These are phyloP conservation scores for Neospora caninum DNA, from an alignment of 169 alveolate genomes.

Conservation along the genomic window DNA sequence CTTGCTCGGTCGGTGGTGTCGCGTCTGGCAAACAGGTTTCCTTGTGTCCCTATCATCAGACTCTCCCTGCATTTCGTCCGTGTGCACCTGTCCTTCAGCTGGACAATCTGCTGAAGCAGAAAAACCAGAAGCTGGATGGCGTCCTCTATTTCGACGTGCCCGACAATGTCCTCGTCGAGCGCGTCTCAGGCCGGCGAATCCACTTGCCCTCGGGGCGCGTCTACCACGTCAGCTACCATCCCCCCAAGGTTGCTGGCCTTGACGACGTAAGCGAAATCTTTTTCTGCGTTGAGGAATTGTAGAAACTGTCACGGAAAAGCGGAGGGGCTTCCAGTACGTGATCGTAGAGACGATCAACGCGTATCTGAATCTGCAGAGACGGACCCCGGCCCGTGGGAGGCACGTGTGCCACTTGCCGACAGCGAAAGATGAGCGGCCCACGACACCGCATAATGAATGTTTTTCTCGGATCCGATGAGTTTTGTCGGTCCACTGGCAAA, in stretches of 20 bases:
- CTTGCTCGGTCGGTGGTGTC: no score
- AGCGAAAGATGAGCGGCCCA: no score
- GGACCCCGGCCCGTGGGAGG: no score
- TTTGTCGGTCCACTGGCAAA: no score
- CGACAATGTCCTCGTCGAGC: conserved; percentile 84
- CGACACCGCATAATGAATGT: no score
- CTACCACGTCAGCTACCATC: conserved; percentile 79
- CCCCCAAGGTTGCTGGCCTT: conserved; percentile 81
- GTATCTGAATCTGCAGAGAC: no score
- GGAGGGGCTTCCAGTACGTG: background rate
- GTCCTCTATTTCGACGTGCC: conserved; percentile 82
- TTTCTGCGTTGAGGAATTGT: background rate
- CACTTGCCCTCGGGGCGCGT: conserved; percentile 89
- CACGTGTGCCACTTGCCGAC: no score
- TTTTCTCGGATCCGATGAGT: no score
- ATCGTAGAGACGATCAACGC: background rate
- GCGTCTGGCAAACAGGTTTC: no score
- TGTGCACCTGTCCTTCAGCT: conserved; percentile 34
- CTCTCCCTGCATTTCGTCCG: background rate
- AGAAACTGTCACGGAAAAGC: background rate
- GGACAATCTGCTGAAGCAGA: conserved; percentile 36
- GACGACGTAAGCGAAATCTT: conserved; percentile 76
- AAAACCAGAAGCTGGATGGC: conserved; percentile 79
- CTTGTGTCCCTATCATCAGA: no score
- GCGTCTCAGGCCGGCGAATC: conserved; percentile 89